A percentile compares a stretch with the other conserved stretches of the same genome.
Conservation (phyloP, 805 yeast species). For the Candida vartiovaarae region DNA sequence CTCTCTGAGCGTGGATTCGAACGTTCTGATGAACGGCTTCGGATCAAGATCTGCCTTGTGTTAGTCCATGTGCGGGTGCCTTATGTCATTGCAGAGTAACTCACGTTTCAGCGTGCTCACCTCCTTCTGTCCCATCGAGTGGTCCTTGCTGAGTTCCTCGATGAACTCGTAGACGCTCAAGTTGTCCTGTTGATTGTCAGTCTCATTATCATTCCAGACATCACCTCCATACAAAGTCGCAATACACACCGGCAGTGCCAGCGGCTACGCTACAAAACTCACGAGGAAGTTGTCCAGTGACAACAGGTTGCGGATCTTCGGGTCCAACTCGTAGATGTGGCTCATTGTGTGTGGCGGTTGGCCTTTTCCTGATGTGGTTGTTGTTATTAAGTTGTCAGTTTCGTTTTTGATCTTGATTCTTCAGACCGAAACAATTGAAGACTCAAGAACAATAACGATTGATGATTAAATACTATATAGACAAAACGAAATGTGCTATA, state of each 20-base stretch:
- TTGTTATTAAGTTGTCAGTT: background rate
- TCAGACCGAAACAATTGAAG: too few species aligned
- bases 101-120: conserved; percentile 38
- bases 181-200: conserved; percentile 34
- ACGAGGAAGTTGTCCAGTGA: conserved; percentile 53
- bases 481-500: too few species aligned
- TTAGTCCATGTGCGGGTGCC: background rate
- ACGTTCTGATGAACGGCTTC: conserved; percentile 88
- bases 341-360: conserved; percentile 23
- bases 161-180: conserved; percentile 73
- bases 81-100: background rate
- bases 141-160: conserved; percentile 69
- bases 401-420: too few species aligned
- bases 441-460: too few species aligned
- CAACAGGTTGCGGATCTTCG: conserved; percentile 48
- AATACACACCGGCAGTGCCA: too few species aligned
- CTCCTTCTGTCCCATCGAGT: conserved; percentile 43
- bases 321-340: conserved; percentile 53
- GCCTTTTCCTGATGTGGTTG: background rate
- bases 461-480: too few species aligned
- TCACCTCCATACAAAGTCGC: too few species aligned
- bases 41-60: conserved; percentile 53
- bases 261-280: conserved; percentile 1
- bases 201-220: too few species aligned
- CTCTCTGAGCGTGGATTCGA: conserved; percentile 77